Evolutionary conservation across 1,139 yeast species (phyloP).

Genomic region (Lodderomyces beijingensis): DNA sequence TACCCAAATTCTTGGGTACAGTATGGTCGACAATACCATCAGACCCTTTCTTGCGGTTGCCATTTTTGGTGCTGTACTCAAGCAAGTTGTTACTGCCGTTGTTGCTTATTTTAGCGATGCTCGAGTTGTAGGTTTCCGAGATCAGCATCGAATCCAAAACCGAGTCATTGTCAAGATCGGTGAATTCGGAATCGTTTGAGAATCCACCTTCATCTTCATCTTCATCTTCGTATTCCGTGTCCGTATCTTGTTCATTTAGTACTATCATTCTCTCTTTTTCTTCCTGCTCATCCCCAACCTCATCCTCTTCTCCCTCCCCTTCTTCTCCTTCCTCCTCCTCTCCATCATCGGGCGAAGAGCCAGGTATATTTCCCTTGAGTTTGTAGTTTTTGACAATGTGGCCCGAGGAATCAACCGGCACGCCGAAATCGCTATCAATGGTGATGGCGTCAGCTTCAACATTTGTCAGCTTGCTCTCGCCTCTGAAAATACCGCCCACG

Average conservation of each 20-base stretch:
- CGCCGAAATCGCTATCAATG: slow-evolving; percentile 34
- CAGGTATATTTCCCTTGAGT: slow-evolving; percentile 4
- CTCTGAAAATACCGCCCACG: too few relatives aligned
- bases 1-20: slow-evolving; percentile 11
- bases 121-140: slow-evolving; percentile 20
- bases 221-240: slow-evolving; percentile 7
- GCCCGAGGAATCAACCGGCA: slow-evolving; percentile 19
- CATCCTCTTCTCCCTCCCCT: slow-evolving; percentile 15
- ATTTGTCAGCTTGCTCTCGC: too few relatives aligned
- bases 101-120: background rate
- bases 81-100: background rate
- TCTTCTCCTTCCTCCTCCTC: slow-evolving; percentile 9
- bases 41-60: slow-evolving; percentile 17
- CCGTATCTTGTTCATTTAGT: slow-evolving; percentile 11
- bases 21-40: slow-evolving; percentile 19
- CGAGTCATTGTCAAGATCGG: slow-evolving; percentile 42
- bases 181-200: slow-evolving; percentile 41
- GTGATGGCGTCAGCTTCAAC: slow-evolving; percentile 21
- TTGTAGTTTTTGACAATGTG: slow-evolving; percentile 10
- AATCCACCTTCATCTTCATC: slow-evolving; percentile 19
- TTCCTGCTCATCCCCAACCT: slow-evolving; percentile 15
- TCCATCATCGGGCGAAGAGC: background rate
- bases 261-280: slow-evolving; percentile 15
- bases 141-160: slow-evolving; percentile 30
- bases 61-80: slow-evolving; percentile 13